Evolutionary conservation across 306 rosid genomes (phyloP).

Genomic region (Crotalaria pallida): DNA sequence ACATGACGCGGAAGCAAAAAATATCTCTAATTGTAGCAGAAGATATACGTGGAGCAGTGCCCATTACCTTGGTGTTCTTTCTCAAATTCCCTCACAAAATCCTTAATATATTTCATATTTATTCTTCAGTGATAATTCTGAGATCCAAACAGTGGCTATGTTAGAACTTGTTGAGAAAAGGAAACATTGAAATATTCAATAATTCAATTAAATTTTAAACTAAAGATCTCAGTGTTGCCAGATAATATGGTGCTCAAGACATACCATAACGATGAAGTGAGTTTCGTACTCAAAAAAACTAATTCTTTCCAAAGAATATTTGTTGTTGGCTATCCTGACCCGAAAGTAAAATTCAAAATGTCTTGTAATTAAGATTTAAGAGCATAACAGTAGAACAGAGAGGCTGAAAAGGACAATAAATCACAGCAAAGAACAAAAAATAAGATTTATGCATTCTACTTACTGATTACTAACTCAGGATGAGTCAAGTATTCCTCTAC

Average conservation of each 20-base stretch:
- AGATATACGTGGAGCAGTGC: neutral
- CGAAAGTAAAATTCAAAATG: constrained; percentile 33
- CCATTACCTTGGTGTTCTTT: constrained; percentile 78
- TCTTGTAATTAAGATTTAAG: neutral
- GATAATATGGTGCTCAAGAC: constrained; percentile 18
- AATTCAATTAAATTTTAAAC: constrained; percentile 3
- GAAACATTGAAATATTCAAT: constrained; percentile 12
- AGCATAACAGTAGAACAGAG: neutral
- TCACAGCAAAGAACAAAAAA: neutral
- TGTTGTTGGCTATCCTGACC: constrained; percentile 92
- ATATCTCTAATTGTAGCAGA: neutral
- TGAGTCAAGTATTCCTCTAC: constrained; percentile 78
- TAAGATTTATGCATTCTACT: constrained; percentile 28
- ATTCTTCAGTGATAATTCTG: constrained; percentile 84
- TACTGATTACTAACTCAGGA: constrained; percentile 69
- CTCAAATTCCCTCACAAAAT: constrained; percentile 87
- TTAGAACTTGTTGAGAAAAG: constrained; percentile 15
- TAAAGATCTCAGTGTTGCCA: neutral
- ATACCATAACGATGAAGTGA: constrained; percentile 97
- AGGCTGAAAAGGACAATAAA: neutral
- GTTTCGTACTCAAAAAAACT: constrained; percentile 94
- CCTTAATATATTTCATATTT: constrained; percentile 55
- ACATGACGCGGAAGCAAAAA: neutral
- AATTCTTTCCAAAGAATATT: constrained; percentile 66
- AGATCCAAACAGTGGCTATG: constrained; percentile 19